Percentiles rank a stretch among this genome's conserved stretches.
phyloP scores from a whole-genome alignment of 345 rosid species.

The Euphorbia tirucalli region DNA sequence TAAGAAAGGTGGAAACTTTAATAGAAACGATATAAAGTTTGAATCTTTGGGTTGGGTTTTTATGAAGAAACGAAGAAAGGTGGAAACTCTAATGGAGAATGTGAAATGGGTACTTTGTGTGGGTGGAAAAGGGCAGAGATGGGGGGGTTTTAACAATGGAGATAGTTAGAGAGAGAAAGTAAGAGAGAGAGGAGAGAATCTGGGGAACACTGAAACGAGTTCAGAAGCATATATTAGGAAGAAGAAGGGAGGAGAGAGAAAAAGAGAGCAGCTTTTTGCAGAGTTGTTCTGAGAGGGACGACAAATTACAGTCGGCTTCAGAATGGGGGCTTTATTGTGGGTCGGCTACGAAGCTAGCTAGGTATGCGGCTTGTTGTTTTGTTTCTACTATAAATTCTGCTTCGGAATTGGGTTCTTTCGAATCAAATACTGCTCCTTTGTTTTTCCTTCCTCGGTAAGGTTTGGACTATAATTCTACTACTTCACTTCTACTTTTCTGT shows the following conservation, averaged over 20 bases:
- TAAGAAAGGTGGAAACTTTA: neutral
- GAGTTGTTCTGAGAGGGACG: constrained; percentile 42
- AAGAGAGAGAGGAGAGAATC: constrained; percentile 27
- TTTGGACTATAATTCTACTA: too few species aligned
- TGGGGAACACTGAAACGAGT: constrained; percentile 26
- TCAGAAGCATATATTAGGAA: constrained; percentile 43
- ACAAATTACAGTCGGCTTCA: constrained; percentile 50
- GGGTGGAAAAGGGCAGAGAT: too few species aligned
- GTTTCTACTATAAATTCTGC: neutral
- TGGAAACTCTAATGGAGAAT: neutral
- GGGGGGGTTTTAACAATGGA: neutral
- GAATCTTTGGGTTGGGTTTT: too few species aligned
- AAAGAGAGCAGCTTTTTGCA: constrained; percentile 37
- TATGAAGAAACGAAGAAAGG: too few species aligned
- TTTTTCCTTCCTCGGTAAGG: too few species aligned
- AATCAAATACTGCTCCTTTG: too few species aligned
- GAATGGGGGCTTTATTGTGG: constrained; percentile 10
- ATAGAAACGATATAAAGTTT: too few species aligned
- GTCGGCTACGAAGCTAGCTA: constrained; percentile 14
- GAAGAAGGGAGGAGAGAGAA: neutral
- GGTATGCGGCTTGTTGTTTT: constrained; percentile 23
- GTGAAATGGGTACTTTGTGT: too few species aligned
- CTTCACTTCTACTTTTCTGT: neutral
- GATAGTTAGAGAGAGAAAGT: constrained; percentile 26
- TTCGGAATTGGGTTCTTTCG: neutral